These are phyloP conservation scores for Bidens hawaiensis DNA, from an alignment of 140 eudicot genomes.

Conservation along the genomic window DNA sequence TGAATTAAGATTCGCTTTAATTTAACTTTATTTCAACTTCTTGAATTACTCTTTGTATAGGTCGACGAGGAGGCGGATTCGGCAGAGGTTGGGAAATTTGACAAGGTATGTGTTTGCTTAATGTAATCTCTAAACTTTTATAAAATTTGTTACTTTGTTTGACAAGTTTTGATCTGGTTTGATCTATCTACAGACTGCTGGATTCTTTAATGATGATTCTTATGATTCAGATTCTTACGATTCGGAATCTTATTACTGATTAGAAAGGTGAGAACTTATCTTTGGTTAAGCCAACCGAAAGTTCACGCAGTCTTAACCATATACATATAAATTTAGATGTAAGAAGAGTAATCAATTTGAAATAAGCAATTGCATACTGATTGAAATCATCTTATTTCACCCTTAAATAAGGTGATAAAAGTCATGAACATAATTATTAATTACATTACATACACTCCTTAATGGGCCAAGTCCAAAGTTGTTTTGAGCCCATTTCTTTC, in stretches of 20 bases:
- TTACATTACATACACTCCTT: too few species aligned
- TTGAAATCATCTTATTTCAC: neutral
- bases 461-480: conserved; percentile 5
- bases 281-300: neutral
- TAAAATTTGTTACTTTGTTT: neutral
- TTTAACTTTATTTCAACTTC: neutral
- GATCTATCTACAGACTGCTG: neutral
- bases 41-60: conserved; percentile 19
- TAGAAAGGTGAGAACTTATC: conserved; percentile 15
- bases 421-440: neutral
- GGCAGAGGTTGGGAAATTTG: conserved; percentile 46
- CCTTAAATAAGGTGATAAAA: neutral
- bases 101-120: conserved; percentile 36
- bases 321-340: neutral
- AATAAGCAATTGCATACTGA: neutral
- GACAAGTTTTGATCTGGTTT: neutral
- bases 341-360: neutral
- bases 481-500: neutral
- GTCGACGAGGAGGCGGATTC: conserved; percentile 69
- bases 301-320: neutral
- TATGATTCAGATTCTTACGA: conserved; percentile 11
- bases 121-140: neutral
- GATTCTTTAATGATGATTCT: conserved; percentile 5
- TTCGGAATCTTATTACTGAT: conserved; percentile 10
- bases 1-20: neutral